Evolutionary conservation across 2,329 filamentous ascomycete species (phyloP), one percentile per base, ranked within the genome.

Genomic region (Claviceps quebecensis): DNA sequence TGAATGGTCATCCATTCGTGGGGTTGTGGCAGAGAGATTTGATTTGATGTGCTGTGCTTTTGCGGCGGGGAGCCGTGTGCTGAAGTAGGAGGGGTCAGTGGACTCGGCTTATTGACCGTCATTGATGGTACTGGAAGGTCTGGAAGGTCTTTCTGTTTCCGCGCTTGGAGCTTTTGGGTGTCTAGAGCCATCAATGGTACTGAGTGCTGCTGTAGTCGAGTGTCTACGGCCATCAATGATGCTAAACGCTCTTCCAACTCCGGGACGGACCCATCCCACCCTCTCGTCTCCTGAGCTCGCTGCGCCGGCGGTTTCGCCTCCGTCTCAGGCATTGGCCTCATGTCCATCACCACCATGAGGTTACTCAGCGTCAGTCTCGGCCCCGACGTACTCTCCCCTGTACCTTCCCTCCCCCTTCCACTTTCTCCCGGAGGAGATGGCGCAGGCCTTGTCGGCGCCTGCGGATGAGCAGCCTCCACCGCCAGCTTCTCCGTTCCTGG

Each of bases 301-400:
- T 22, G 43, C 3, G 19, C 36, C 3, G 14, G 13, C 11, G 13
- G 49, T 17, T 44, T 36, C 26, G 45, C 37, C n/a, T 54, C 50
- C 1, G 54, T 54, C 5, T 55, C 51, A 14, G 60, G 56, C 1
- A 58, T 62, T 13, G 67, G 68, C 22, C 65, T 54, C n/a, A 70
- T 56, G 23, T 69, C 61, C 14, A 62, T 61, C 1, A 71, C 66
- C 2, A 69, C 67, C 62, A 72, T 68, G 43, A 74, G 64, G 37
- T 64, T 59, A 26, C 62, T 65, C 22, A 71, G 57, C 5, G 61
- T 63, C 13, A 57, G 17, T 40, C 41, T 37, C 14, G 45, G 7
- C 1, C 57, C 37, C 3, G 45, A 17, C 1, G 58, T 55, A 41
- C 46, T 13, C 29, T 17, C 13, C 34, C 41, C 9, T 44, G 36